These are phyloP conservation scores for Dichomitus squalens DNA, from an alignment of 1,284 basidiomycete genomes.

Conservation along the genomic window DNA sequence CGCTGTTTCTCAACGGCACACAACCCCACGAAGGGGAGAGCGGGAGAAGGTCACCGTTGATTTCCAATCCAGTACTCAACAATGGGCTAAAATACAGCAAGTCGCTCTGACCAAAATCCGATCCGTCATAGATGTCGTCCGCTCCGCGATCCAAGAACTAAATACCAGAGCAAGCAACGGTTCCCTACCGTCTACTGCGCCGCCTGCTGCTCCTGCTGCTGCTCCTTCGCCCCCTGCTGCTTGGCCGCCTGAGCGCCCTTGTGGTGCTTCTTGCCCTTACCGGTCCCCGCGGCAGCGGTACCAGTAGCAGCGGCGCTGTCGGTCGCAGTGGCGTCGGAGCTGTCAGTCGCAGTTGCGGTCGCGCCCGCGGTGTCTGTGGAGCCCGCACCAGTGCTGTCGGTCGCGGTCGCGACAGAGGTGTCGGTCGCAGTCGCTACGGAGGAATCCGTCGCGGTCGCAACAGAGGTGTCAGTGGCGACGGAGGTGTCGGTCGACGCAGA, in stretches of 20 bases:
- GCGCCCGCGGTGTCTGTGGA: background rate
- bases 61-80: slow-evolving; percentile 19
- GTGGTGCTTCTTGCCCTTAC: slow-evolving; percentile 8
- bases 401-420: background rate
- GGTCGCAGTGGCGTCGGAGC: background rate
- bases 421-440: background rate
- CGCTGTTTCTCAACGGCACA: background rate
- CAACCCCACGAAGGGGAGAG: background rate
- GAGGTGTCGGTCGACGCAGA: slow-evolving; percentile 1
- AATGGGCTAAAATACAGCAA: slow-evolving; percentile 7
- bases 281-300: background rate
- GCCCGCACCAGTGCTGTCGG: slow-evolving; percentile 2
- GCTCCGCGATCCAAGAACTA: background rate
- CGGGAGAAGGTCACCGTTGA: slow-evolving; percentile 11
- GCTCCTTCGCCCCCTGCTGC: background rate
- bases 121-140: background rate
- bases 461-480: background rate
- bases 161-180: background rate
- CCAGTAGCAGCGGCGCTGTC: background rate
- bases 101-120: slow-evolving; percentile 3
- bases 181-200: background rate
- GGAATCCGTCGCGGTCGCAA: background rate
- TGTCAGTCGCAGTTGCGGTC: background rate
- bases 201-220: background rate
- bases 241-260: slow-evolving; percentile 2